Evolutionary conservation across 306 rosid genomes (phyloP), one percentile per base, ranked within the genome.

Genomic region (Rosa multiflora): DNA sequence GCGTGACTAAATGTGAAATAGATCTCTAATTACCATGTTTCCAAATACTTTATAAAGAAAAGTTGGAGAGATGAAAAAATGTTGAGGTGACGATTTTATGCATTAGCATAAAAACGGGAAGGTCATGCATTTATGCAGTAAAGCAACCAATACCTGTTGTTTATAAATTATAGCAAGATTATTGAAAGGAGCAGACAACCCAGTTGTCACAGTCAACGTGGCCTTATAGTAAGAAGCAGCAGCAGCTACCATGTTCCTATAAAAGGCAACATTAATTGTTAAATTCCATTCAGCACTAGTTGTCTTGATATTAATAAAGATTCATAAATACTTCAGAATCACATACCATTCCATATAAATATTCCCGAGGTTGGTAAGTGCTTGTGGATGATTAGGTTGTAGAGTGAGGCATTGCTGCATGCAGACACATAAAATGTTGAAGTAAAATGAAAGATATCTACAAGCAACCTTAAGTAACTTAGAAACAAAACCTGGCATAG

Each of bases 161-260:
- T 92, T 94, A 82, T 94, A 94, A 70, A 94, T 94, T 72, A 94
- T 90, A 55, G 98, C 98, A 53, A 94, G 94, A 80, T 94, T 94
- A 83, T 91, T 94, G 77, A 90, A 94, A 74, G 98, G 98, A 79
- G 98, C 98, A 81, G 97, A 94, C 78, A 94, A 78, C 56, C 98
- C 98, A 72, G 97, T 90, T 64, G 99, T 96, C 81, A 96, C 99
- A 68, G 85, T 89, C 83, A 96, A 81, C 0, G 99, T 96, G 47
- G 97, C 99, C 85, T 96, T 96, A 61, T 96, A 96, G 81, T 88
- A 96, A 75, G 91, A 87, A 83, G 99, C 97, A 81, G 99, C 99
- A 70, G 98, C 91, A 70, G 88, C 76, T 72, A 91, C 92, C 99
- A 93, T 96, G 81, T 93, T 96, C 99, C 99, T 96, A 80, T 78